Percentiles rank a stretch among this genome's conserved stretches.
Conservation (phyloP, 1,139 yeast species). For the Blastobotrys indianensis region DNA sequence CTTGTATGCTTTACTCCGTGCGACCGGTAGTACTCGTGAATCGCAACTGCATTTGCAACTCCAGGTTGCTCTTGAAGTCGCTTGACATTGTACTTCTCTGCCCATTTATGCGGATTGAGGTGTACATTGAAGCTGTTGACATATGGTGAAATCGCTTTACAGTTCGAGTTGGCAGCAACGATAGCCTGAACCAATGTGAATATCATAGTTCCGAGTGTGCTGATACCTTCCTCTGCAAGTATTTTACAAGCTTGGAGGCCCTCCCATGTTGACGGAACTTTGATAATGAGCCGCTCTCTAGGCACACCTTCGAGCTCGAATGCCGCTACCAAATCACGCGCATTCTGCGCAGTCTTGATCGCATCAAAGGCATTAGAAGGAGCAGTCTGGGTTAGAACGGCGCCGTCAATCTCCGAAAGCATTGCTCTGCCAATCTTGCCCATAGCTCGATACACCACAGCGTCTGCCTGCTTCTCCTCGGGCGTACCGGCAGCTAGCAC, state of each 20-base stretch:
- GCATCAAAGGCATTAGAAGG: conserved; percentile 26
- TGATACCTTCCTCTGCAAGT: conserved; percentile 23
- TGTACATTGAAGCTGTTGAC: conserved; percentile 27
- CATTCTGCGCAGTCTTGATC: conserved; percentile 24
- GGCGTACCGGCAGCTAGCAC: background rate
- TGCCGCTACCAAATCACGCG: conserved; percentile 26
- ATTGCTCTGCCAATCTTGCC: conserved; percentile 31
- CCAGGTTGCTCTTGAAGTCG: conserved; percentile 26
- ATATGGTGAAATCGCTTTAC: conserved; percentile 32
- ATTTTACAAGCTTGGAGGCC: conserved; percentile 30
- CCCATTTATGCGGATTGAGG: conserved; percentile 22
- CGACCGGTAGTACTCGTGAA: conserved; percentile 34
- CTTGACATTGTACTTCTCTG: conserved; percentile 18
- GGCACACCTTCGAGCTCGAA: conserved; percentile 31
- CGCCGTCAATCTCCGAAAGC: conserved; percentile 25
- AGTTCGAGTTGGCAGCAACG: conserved; percentile 21
- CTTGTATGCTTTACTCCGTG: conserved; percentile 25
- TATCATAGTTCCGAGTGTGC: conserved; percentile 31
- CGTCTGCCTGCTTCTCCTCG: conserved; percentile 5
- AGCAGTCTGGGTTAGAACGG: conserved; percentile 28
- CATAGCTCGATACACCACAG: conserved; percentile 11
- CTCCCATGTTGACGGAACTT: conserved; percentile 32
- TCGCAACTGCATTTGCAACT: conserved; percentile 21
- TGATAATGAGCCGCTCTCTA: conserved; percentile 29
- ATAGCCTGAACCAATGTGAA: conserved; percentile 31